Percentiles rank a stretch among this genome's conserved stretches.
Evolutionary conservation across 768 basidiomycete species (phyloP).

Genomic region (Cystoderma amianthinum): DNA sequence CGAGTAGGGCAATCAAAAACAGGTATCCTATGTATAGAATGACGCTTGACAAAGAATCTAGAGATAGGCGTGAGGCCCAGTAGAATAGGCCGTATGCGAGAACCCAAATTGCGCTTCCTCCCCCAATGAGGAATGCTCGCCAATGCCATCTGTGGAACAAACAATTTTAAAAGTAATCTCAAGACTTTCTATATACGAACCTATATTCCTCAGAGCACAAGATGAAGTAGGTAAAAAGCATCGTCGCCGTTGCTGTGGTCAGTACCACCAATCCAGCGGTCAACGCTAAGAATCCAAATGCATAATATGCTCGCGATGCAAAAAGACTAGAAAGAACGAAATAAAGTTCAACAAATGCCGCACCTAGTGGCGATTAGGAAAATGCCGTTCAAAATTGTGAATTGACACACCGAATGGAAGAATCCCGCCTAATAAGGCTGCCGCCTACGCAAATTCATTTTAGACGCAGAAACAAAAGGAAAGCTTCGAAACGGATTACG

Average conservation of each 20-base stretch:
- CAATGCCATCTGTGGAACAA: conserved; percentile 79
- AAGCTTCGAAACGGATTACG: conserved; percentile 14
- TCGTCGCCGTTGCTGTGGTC: conserved; percentile 87
- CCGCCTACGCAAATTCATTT: conserved; percentile 31
- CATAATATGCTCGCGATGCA: conserved; percentile 89
- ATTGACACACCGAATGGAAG: conserved; percentile 71
- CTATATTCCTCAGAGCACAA: conserved; percentile 94
- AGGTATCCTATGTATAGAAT: conserved; percentile 90
- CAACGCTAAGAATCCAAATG: conserved; percentile 90
- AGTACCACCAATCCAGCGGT: conserved; percentile 78
- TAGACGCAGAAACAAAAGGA: conserved; percentile 2
- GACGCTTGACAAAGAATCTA: conserved; percentile 76
- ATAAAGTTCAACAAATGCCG: conserved; percentile 92
- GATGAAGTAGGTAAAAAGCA: conserved; percentile 85
- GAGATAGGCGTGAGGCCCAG: conserved; percentile 79
- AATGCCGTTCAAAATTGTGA: neutral
- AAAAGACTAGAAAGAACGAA: conserved; percentile 90
- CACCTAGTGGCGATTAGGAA: conserved; percentile 39
- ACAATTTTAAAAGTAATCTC: neutral
- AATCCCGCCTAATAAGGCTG: conserved; percentile 81
- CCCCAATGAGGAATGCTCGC: conserved; percentile 89
- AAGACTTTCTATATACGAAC: conserved; percentile 26
- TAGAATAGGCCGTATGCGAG: conserved; percentile 85
- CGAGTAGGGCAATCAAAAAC: conserved; percentile 70
- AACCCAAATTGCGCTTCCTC: conserved; percentile 90